phyloP scores from a whole-genome alignment of 805 yeast species.

The Lipomyces oligophaga region DNA sequence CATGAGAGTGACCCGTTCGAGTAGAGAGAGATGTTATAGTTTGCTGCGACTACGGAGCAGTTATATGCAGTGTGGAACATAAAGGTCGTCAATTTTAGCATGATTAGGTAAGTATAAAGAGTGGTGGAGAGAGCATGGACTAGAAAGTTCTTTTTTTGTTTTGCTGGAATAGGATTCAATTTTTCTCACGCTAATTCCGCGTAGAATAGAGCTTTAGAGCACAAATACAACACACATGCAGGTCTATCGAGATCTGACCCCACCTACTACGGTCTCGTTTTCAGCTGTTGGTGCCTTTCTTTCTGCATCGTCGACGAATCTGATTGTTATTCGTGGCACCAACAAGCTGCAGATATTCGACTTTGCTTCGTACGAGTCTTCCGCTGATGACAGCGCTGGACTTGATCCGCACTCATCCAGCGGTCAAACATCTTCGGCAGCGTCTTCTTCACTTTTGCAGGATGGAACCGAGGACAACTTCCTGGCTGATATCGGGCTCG shows the following conservation, averaged over 20 bases:
- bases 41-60: no score
- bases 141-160: no score
- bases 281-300: conserved; percentile 41
- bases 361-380: conserved; percentile 36
- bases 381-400: conserved; percentile 25
- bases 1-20: no score
- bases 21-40: no score
- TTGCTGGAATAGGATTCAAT: no score
- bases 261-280: conserved; percentile 69
- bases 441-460: neutral
- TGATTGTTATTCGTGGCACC: conserved; percentile 63
- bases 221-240: conserved; percentile 55
- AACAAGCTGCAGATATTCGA: conserved; percentile 62
- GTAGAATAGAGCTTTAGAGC: no score
- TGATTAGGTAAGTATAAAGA: no score
- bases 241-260: conserved; percentile 69
- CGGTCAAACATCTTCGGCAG: neutral
- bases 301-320: conserved; percentile 40
- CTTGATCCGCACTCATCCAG: conserved; percentile 14
- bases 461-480: conserved; percentile 23
- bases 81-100: no score
- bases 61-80: no score
- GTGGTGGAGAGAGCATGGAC: no score
- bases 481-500: conserved; percentile 31
- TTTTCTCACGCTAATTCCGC: no score